Evolutionary conservation across 2,329 filamentous ascomycete species (phyloP).

Genomic region (Ceratocystis colombiana): DNA sequence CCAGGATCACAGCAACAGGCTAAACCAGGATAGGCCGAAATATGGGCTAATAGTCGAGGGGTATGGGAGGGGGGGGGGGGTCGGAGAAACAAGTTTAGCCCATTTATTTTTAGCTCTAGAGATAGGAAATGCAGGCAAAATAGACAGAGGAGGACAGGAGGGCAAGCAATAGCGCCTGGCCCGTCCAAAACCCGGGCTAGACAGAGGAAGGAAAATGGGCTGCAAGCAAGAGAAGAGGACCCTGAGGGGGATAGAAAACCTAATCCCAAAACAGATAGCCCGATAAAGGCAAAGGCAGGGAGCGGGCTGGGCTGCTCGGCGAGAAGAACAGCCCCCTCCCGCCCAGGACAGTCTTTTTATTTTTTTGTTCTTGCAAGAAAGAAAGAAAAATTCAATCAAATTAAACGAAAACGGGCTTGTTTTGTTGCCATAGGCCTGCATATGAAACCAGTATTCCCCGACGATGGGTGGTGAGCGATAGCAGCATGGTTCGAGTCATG

Average conservation of each 20-base stretch:
- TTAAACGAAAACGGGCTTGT: too few species aligned
- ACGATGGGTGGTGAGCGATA: background rate
- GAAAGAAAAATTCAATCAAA: background rate
- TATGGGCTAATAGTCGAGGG: background rate
- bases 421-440: too few species aligned
- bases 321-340: too few species aligned
- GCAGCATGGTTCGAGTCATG: background rate
- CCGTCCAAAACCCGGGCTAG: background rate
- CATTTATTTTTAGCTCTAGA: background rate
- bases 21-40: background rate
- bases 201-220: background rate
- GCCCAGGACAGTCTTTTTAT: too few species aligned
- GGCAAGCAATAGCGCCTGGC: background rate
- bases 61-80: background rate
- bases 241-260: background rate
- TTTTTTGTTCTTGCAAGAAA: too few species aligned
- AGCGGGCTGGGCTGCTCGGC: background rate
- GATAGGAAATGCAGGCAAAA: background rate
- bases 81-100: background rate
- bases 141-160: background rate
- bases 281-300: background rate
- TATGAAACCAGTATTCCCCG: background rate
- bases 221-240: background rate
- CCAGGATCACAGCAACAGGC: background rate
- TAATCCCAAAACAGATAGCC: constrained; percentile 8